Conservation (phyloP, 495 filamentous ascomycete species). For the Penicillium paxilli region DNA sequence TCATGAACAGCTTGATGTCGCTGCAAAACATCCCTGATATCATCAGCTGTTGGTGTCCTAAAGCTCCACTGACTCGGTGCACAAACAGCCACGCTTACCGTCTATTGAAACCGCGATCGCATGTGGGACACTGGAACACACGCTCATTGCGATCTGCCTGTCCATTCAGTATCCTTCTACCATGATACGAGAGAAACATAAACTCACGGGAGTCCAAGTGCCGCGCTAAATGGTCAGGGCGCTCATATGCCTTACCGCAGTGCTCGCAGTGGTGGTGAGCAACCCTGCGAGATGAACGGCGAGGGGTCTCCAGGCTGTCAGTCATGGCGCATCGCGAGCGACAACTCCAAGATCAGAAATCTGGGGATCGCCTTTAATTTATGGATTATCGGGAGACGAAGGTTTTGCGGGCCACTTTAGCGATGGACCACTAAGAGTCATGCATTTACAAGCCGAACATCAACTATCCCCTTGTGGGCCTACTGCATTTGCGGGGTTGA, state of each 20-base stretch:
- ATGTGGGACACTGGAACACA: constrained; percentile 21
- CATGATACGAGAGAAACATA: too few relatives aligned
- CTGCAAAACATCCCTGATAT: constrained; percentile 23
- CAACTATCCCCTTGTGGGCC: neutral
- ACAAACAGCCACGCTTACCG: constrained; percentile 1
- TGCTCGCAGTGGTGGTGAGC: constrained; percentile 23
- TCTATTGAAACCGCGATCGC: constrained; percentile 24
- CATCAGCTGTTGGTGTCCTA: too few relatives aligned
- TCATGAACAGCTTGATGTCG: constrained; percentile 27
- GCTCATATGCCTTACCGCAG: constrained; percentile 25
- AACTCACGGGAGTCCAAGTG: constrained; percentile 30
- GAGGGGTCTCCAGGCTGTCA: constrained; percentile 7
- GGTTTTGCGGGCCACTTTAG: neutral
- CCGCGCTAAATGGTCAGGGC: constrained; percentile 30
- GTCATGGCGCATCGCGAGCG: constrained; percentile 1
- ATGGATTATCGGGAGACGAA: neutral
- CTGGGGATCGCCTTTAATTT: neutral
- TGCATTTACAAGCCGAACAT: neutral
- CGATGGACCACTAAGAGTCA: neutral
- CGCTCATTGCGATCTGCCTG: constrained; percentile 22
- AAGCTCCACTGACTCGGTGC: too few relatives aligned
- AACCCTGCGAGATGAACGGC: constrained; percentile 17
- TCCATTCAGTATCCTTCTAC: neutral
- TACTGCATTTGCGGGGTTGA: neutral
- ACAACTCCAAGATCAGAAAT: neutral